Evolutionary conservation across 805 yeast species (phyloP).

Genomic region (Saturnispora mendoncae): DNA sequence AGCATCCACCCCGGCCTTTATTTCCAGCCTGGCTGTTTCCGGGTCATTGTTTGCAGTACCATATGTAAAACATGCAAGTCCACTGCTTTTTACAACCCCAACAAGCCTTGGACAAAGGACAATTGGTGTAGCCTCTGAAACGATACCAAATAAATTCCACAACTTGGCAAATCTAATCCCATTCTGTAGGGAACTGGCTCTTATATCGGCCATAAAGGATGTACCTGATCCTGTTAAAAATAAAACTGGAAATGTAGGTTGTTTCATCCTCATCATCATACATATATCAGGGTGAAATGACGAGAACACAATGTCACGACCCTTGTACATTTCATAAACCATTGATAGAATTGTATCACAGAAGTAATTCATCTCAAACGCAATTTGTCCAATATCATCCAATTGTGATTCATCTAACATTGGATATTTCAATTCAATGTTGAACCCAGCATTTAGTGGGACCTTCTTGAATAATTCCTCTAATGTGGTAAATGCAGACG

Average conservation of each 20-base stretch:
- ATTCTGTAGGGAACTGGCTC: slow-evolving; percentile 82
- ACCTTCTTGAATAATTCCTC: slow-evolving; percentile 74
- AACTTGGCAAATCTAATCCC: slow-evolving; percentile 84
- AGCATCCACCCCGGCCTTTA: slow-evolving; percentile 94
- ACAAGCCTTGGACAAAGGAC: slow-evolving; percentile 87
- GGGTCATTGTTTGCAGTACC: slow-evolving; percentile 83
- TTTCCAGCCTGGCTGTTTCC: slow-evolving; percentile 70
- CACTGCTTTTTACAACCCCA: slow-evolving; percentile 82
- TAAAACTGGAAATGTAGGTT: slow-evolving; percentile 86
- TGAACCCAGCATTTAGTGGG: slow-evolving; percentile 82
- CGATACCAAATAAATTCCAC: slow-evolving; percentile 90
- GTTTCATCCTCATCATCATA: slow-evolving; percentile 74
- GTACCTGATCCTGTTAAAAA: slow-evolving; percentile 89
- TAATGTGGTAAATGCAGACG: slow-evolving; percentile 84
- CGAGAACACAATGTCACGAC: slow-evolving; percentile 82
- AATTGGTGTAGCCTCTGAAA: slow-evolving; percentile 78
- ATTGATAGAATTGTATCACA: slow-evolving; percentile 76
- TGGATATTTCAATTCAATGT: slow-evolving; percentile 91
- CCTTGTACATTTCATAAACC: slow-evolving; percentile 69
- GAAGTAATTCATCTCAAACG: slow-evolving; percentile 76
- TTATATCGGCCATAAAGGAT: slow-evolving; percentile 72
- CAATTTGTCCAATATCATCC: slow-evolving; percentile 81
- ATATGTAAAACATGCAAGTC: slow-evolving; percentile 88
- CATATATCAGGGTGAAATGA: slow-evolving; percentile 95
- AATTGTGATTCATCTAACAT: slow-evolving; percentile 87